phyloP scores from a whole-genome alignment of 23 red algal species.

The Gracilaria domingensis region DNA sequence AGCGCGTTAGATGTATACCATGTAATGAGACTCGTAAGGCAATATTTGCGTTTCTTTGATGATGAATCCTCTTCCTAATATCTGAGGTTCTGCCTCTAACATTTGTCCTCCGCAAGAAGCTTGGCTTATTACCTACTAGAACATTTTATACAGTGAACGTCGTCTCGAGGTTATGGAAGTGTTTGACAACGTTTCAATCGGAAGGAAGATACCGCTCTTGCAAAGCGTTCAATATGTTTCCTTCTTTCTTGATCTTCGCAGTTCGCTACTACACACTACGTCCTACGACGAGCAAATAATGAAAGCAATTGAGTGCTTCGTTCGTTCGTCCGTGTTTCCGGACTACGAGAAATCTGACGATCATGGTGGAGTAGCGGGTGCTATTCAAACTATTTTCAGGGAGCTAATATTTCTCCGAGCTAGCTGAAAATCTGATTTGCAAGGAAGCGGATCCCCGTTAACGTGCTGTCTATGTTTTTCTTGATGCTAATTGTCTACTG shows the following conservation, averaged over 20 bases:
- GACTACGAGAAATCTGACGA: background rate
- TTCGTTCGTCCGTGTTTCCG: background rate
- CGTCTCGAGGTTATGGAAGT: background rate
- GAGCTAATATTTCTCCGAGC: background rate
- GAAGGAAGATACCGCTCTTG: background rate
- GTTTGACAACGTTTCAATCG: background rate
- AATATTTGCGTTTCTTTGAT: background rate
- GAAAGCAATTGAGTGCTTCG: background rate
- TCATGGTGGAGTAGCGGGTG: background rate
- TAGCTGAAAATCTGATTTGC: no score
- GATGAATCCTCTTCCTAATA: background rate
- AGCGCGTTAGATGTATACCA: background rate
- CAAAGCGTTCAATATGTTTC: background rate
- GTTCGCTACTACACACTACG: background rate
- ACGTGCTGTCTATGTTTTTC: no score
- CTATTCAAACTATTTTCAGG: background rate
- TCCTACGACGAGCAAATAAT: background rate
- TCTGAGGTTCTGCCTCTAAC: background rate
- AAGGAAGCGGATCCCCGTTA: no score
- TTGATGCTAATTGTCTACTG: no score
- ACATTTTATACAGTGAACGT: background rate
- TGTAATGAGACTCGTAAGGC: background rate
- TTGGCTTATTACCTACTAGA: background rate
- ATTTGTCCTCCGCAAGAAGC: background rate
- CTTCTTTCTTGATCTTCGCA: background rate